Conservation (phyloP, 73 alveolate genomes). For the Effrenium voratum region DNA sequence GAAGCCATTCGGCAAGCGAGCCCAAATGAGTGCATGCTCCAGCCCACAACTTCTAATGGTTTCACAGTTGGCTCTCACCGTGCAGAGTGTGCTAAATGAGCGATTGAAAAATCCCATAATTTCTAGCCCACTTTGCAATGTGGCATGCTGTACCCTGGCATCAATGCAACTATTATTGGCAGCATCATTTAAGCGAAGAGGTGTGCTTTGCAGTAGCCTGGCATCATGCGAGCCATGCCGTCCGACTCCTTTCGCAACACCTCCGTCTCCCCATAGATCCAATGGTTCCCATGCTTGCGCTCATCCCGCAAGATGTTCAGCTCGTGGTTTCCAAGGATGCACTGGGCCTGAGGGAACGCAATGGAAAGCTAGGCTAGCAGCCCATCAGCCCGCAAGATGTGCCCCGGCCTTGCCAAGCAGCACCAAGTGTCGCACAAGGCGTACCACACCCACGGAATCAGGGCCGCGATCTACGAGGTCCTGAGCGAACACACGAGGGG, state of each 20-base stretch:
- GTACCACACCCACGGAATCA: conserved; percentile 62
- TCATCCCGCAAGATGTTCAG: conserved; percentile 60
- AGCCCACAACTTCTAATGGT: background rate
- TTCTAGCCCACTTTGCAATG: no score
- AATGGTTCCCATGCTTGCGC: conserved; percentile 91
- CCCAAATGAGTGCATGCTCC: no score
- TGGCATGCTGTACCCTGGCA: no score
- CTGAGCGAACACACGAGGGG: no score
- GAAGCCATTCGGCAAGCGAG: no score
- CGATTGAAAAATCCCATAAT: no score
- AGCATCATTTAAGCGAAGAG: no score
- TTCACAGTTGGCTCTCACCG: no score
- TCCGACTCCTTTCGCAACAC: conserved; percentile 34
- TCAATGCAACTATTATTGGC: no score
- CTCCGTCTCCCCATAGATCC: conserved; percentile 88
- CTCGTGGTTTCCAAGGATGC: conserved; percentile 90
- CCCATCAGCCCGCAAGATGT: background rate
- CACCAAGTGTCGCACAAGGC: conserved; percentile 60
- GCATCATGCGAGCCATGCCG: background rate
- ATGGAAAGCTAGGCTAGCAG: background rate
- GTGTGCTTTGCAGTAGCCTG: background rate
- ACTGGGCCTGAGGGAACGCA: conserved; percentile 43
- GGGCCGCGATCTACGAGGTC: conserved; percentile 92
- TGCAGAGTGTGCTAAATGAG: no score
- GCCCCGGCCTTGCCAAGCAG: conserved; percentile 50